These are phyloP conservation scores for Baorangia bicolor DNA, from an alignment of 768 basidiomycete genomes.

Conservation along the genomic window DNA sequence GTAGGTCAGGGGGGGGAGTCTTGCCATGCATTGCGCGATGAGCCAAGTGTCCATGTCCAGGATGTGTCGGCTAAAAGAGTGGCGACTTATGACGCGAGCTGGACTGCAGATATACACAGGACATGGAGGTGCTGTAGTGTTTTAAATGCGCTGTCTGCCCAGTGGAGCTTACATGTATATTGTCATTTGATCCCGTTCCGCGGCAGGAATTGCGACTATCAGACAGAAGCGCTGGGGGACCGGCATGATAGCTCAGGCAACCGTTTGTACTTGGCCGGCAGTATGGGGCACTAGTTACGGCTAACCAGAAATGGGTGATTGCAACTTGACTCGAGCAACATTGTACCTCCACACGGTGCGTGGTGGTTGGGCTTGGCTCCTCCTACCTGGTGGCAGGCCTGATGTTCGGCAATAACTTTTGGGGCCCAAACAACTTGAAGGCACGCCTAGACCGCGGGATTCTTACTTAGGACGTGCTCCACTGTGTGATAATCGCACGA, in stretches of 20 bases:
- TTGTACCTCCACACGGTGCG: too few species aligned
- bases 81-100: not conserved
- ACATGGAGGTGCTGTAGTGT: not conserved
- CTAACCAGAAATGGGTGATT: not conserved
- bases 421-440: not conserved
- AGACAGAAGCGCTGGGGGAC: not conserved
- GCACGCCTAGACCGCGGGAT: too few species aligned
- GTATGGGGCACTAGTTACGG: not conserved
- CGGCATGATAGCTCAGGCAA: not conserved
- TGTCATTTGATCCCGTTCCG: not conserved
- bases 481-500: not conserved
- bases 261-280: not conserved
- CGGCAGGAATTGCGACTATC: not conserved
- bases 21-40: conserved; percentile 13
- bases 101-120: not conserved
- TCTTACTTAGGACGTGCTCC: not conserved
- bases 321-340: not conserved
- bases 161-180: not conserved
- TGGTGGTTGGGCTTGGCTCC: not conserved
- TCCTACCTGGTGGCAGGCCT: not conserved
- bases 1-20: conserved; percentile 5
- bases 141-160: not conserved
- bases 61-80: not conserved
- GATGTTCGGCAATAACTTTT: not conserved
- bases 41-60: conserved; percentile 7